Evolutionary conservation across 192 early-diverging fungal species (phyloP), one percentile per base, ranked within the genome.

Genomic region (Lunasporangiospora selenospora): DNA sequence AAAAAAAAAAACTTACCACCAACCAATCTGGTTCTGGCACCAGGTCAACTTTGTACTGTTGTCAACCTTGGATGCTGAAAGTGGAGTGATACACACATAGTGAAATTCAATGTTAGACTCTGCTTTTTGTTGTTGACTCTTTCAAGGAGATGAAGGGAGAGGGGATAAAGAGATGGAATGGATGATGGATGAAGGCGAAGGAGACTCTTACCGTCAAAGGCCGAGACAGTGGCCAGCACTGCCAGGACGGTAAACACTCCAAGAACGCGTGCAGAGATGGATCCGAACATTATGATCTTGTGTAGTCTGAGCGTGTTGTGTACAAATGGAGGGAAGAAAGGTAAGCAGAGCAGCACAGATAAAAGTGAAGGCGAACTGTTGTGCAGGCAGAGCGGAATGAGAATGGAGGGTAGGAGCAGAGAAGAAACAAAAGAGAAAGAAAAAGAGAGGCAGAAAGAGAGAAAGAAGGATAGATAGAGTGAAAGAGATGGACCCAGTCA

Each of bases 21-120:
- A 70, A 4, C 58, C 67, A 26, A 70, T 46, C 24, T 70, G 67
- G 42, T 61, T 70, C 53, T 70, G 27, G 43, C 67, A 70, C 67
- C 67, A 70, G 26, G 67, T 70, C 52, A 70, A 32, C 31, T 62
- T 61, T 23, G 67, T 70, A 47, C 51, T 70, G 44, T 70, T 70
- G 23, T 70, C 58, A 24, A 70, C 32, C n/a, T 18, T 3, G 0
- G 40, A 41, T n/a, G n/a, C 15, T 52, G 42, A 24, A 23, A 23
- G 12, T 16, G 18, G 34, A 7, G 33, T 19, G 38, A 21, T 12
- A 2, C 18, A 26, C 36, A 26, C 12, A 16, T 55, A 3, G 26
- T n/a, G 26, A 33, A 27, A 4, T 13, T 24, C 26, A 51, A 32
- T 34, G 16, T n/a, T n/a, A n/a, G n/a, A n/a, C n/a, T n/a, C n/a